Base-by-base conservation (phyloP, 2,329 filamentous ascomycete species). In the Clonostachys byssicola region DNA sequence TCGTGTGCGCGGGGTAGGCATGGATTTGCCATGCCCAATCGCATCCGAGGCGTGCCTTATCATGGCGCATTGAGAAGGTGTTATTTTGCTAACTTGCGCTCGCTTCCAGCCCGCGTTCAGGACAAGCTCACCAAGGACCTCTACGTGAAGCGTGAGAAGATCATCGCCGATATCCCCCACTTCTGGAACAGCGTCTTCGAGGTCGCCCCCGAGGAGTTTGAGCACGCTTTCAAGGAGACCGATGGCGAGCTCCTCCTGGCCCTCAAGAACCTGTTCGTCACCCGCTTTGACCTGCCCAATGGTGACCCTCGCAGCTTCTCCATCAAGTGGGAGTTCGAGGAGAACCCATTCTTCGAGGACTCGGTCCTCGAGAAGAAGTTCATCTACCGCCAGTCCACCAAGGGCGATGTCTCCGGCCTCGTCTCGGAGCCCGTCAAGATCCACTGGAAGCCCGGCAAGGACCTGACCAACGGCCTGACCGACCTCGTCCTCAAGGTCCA, bases 131-230 rank as follows among this genome's bases (percentile, higher is more conserved):
- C 81, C 59, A 73, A 76, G 51, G 78, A 86, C 41, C 79, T 95
- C 51, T 96, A 90, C 74, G 76, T 80, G 58, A 88, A 88, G 71
- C 89, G 92, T 63, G 75, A 81, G 54, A 77, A 81, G 57, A 69
- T 90, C 53, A 74, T 94, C 54, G 68, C 79, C 53, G 76, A 85
- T 61, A 92, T 96, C 61, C 81, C 83, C 57, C 83, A 89, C 72
- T 99, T 97, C 81, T 97, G 94, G 94, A 78, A 89, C n/a, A 81
- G 95, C 49, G 92, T 96, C 48, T 79, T 97, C 64, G 89, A 95
- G 73, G 86, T 91, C 71, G 85, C 88, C 4, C 91, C 92, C 3
- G 77, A 80, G 42, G 90, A 96, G 53, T 80, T 99, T 57, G 91
- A 96, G 70, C 85, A 90, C 68, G 91, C 86, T 75, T 87, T 97